Evolutionary conservation across 2,329 filamentous ascomycete genomes (phyloP), one percentile per base, ranked within the genome.

Genomic region (Aspergillus jensenii): DNA sequence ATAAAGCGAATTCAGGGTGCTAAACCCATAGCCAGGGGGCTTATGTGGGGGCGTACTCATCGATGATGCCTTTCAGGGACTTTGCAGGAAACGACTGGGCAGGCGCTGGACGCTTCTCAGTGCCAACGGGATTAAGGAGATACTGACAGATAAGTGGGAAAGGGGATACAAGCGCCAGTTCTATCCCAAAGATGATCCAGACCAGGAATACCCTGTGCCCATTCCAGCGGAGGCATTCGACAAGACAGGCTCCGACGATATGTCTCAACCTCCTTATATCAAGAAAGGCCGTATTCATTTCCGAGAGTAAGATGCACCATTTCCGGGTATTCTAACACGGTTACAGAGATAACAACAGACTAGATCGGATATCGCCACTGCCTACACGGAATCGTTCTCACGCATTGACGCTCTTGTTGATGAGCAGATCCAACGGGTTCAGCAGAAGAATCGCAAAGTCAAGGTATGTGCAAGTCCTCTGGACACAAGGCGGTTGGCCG

Each of bases 251-350:
- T 17, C 50, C 5, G 45, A 55, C 21, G 53, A 55, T 40, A 35
- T 43, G 35, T 50, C 23, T 12, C 46, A 46, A 4, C 37, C 44
- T 37, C 53, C 53, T 11, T 43, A 33, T 40, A 55, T 55, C 45
- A 55, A 55, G 37, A 50, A 55, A 15, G 53, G 53, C 3, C n/a
- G 45, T 15, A 49, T 55, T 21, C 53, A 55, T 50, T 55, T 55
- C 25, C 40, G 23, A n/a, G 37, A 25, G 53, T 55, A 33, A 7
- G n/a, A 44, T 35, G 6, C 6, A 19, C 23, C 21, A 14, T 17
- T 39, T 14, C 33, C 12, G 12, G 14, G 25, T 11, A 19, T 23
- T 6, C 8, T 11, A 25, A 25, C 5, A 25, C 43, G 4, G 27
- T 25, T 15, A 19, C 23, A 6, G 4, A 53, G 44, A 35, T 35